phyloP scores from a whole-genome alignment of 768 basidiomycete species.

The Gyrodon lividus region DNA sequence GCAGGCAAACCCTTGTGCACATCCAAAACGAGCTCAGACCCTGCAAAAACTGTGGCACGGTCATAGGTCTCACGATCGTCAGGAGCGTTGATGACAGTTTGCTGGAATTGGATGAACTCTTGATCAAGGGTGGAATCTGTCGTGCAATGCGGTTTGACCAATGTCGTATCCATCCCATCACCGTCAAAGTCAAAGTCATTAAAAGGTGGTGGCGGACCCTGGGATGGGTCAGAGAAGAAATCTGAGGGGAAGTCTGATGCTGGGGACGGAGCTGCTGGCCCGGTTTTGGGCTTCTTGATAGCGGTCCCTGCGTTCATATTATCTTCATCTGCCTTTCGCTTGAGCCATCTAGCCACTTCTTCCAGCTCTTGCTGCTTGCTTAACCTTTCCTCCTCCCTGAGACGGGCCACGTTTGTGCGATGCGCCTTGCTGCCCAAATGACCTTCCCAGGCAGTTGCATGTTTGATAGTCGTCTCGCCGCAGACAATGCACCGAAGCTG shows the following conservation, averaged over 20 bases:
- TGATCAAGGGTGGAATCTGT: conserved; percentile 48
- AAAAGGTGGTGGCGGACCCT: conserved; percentile 38
- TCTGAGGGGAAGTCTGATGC: conserved; percentile 51
- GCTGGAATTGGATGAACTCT: conserved; percentile 76
- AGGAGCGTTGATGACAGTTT: conserved; percentile 50
- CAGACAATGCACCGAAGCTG: conserved; percentile 73
- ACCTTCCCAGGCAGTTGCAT: conserved; percentile 84
- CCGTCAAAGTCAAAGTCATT: conserved; percentile 44
- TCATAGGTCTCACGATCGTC: conserved; percentile 53
- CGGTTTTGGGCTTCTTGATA: conserved; percentile 32
- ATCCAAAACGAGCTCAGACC: conserved; percentile 56
- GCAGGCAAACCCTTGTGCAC: conserved; percentile 51
- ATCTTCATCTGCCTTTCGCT: conserved; percentile 31
- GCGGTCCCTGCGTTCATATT: conserved; percentile 28
- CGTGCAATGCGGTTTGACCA: conserved; percentile 1
- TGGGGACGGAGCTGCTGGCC: conserved; percentile 12
- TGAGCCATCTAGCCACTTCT: conserved; percentile 37
- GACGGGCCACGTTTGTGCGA: conserved; percentile 59
- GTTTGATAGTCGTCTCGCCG: conserved; percentile 59
- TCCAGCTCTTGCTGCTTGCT: conserved; percentile 37
- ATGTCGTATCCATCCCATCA: conserved; percentile 29
- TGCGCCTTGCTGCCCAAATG: conserved; percentile 82
- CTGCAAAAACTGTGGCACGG: conserved; percentile 68
- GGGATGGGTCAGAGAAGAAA: conserved; percentile 81
- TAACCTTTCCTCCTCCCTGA: conserved; percentile 53